Conservation (phyloP, 2,329 filamentous ascomycete genomes). For the Pleomassaria siparia region DNA sequence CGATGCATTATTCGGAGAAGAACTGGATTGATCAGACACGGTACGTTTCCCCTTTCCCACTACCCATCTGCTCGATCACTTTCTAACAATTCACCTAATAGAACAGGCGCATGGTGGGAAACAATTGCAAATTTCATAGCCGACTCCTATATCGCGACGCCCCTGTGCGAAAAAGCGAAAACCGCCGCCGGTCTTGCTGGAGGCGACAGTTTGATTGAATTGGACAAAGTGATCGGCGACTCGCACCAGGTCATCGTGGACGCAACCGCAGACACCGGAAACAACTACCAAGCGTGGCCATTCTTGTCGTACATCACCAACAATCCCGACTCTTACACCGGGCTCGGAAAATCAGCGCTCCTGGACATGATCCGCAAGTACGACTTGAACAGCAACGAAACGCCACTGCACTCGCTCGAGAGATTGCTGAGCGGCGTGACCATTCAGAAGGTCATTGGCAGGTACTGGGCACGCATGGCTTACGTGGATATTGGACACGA, state of each 20-base stretch:
- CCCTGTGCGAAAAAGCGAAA: slow-evolving; percentile 47
- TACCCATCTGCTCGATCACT: neutral
- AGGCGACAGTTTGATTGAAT: slow-evolving; percentile 45
- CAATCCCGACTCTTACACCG: slow-evolving; percentile 49
- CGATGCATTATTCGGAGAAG: slow-evolving; percentile 47
- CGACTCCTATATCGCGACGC: slow-evolving; percentile 52
- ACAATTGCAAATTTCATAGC: slow-evolving; percentile 55
- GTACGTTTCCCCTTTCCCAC: neutral
- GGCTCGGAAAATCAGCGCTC: slow-evolving; percentile 19
- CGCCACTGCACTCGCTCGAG: slow-evolving; percentile 51
- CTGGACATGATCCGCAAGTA: slow-evolving; percentile 46
- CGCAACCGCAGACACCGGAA: slow-evolving; percentile 45
- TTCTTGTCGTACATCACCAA: slow-evolving; percentile 53
- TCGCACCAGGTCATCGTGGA: slow-evolving; percentile 55
- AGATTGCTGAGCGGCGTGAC: slow-evolving; percentile 39
- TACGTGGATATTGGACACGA: slow-evolving; percentile 54
- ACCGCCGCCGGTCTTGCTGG: slow-evolving; percentile 37
- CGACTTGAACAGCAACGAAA: slow-evolving; percentile 50
- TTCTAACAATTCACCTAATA: neutral
- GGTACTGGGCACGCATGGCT: slow-evolving; percentile 58
- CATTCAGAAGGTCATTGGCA: slow-evolving; percentile 47
- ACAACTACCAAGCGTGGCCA: slow-evolving; percentile 57
- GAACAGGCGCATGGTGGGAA: slow-evolving; percentile 49
- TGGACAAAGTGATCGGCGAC: slow-evolving; percentile 51
- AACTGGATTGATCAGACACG: slow-evolving; percentile 44